These are phyloP conservation scores for Boletellus emodensis DNA, from an alignment of 768 basidiomycete species.

Conservation along the genomic window DNA sequence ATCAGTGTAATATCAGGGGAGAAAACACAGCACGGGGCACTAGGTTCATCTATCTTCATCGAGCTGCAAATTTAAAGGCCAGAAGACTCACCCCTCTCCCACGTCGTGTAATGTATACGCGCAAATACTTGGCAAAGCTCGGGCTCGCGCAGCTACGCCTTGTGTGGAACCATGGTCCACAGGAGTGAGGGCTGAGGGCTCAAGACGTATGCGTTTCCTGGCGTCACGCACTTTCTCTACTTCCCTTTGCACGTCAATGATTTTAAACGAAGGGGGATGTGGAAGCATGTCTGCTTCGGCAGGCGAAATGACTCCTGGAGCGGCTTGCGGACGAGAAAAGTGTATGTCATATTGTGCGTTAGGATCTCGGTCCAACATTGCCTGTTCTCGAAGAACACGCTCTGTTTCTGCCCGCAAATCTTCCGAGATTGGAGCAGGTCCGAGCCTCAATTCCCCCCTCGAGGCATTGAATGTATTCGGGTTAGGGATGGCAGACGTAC, in stretches of 20 bases:
- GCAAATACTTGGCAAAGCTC: constrained; percentile 87
- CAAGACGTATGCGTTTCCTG: constrained; percentile 86
- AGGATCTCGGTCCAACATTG: constrained; percentile 68
- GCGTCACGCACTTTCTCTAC: constrained; percentile 87
- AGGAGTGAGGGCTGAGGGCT: constrained; percentile 60
- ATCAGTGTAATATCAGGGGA: constrained; percentile 88
- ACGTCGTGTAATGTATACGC: constrained; percentile 94
- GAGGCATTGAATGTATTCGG: constrained; percentile 72
- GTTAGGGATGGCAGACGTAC: constrained; percentile 43
- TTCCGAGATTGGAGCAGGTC: constrained; percentile 72
- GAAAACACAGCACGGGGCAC: constrained; percentile 82
- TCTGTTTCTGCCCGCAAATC: constrained; percentile 80
- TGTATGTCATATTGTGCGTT: constrained; percentile 63
- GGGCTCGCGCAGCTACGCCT: constrained; percentile 47
- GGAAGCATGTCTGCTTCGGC: constrained; percentile 72
- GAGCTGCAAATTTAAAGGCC: neutral
- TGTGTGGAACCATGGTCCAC: constrained; percentile 59
- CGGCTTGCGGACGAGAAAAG: constrained; percentile 44
- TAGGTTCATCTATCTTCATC: constrained; percentile 30
- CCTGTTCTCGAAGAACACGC: constrained; percentile 76
- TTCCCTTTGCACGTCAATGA: constrained; percentile 85
- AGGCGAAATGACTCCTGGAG: constrained; percentile 59
- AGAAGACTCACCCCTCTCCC: constrained; percentile 75
- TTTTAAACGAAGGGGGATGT: constrained; percentile 77
- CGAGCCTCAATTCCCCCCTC: constrained; percentile 80